A percentile compares a stretch with the other conserved stretches of the same genome.
Conservation (phyloP, 2,329 filamentous ascomycete species). For the Grosmannia serpens region DNA sequence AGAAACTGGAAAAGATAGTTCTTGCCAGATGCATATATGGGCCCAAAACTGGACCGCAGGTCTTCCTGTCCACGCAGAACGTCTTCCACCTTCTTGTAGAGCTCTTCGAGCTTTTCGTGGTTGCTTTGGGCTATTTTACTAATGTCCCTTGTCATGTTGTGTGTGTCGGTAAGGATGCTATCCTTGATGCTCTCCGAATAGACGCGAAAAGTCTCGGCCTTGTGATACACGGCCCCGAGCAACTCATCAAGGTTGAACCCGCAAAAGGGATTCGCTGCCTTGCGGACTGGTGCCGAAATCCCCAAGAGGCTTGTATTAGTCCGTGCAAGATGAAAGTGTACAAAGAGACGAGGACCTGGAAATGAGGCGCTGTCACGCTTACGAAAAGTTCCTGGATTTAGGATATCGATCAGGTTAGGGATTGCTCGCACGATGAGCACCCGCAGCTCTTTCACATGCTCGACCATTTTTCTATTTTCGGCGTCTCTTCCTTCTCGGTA, state of each 20-base stretch:
- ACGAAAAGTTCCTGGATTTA: constrained; percentile 10
- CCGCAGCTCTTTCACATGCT: constrained; percentile 1
- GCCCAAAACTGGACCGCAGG: background rate
- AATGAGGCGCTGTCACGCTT: background rate
- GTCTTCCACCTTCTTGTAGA: background rate
- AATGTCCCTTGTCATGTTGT: background rate
- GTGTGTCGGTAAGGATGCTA: background rate
- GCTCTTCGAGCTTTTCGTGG: background rate
- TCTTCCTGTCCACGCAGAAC: background rate
- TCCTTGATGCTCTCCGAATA: background rate
- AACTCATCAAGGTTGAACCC: background rate
- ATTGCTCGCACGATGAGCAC: background rate
- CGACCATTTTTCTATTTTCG: background rate
- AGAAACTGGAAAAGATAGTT: constrained; percentile 9
- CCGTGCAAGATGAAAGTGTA: too few species aligned
- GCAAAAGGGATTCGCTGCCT: background rate
- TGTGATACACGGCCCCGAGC: background rate
- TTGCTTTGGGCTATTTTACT: background rate
- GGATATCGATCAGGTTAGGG: constrained; percentile 7
- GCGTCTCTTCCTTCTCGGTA: background rate
- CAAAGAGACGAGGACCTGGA: background rate
- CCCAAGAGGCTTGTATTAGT: background rate
- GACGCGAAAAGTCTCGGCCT: background rate
- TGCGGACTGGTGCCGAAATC: background rate
- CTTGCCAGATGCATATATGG: constrained; percentile 2